Evolutionary conservation across 2,329 filamentous ascomycete species (phyloP), one percentile per base, ranked within the genome.

Genomic region (Arthrobotrys sphaeroides): DNA sequence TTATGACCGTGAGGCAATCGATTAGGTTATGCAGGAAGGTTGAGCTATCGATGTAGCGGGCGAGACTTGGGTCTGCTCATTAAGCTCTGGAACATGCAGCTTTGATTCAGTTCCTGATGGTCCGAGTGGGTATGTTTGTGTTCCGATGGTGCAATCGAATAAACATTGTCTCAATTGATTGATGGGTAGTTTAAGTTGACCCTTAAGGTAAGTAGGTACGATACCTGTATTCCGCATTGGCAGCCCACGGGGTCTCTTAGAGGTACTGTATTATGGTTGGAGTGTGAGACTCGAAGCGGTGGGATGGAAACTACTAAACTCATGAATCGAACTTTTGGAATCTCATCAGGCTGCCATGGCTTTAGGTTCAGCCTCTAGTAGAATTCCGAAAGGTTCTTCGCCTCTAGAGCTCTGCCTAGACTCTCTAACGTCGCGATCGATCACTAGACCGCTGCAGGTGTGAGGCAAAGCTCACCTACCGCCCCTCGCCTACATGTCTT

Each of bases 401-500:
- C 28, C 18, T 47, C n/a, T n/a, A n/a, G n/a, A n/a, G n/a, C n/a
- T n/a, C 49, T 49, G 51, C 49, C 64, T 55, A 26, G 22, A 42
- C 45, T 36, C 49, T 49, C 55, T 16, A 12, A 62, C 38, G 36
- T 9, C 16, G n/a, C n/a, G 36, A 62, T 36, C 10, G 55, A 31
- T 45, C n/a, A n/a, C n/a, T n/a, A 33, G 10, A 22, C 12, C 43
- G 18, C 55, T 22, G 16, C 60, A 5, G 36, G 16, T 28, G 10
- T 22, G 24, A 22, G 22, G 24, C 16, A 31, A 49, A 9, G 26
- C n/a, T n/a, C 26, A 73, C 31, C 51, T 61, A 73, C 61, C 53
- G 53, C 61, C 43, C 24, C 28, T 73, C 69, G 69, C 61, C 36
- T 73, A 61, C 13, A 31, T 60, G 51, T 61, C 69, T 66, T 36